phyloP scores from a whole-genome alignment of 1,284 basidiomycete genomes.

The Malassezia sympodialis region DNA sequence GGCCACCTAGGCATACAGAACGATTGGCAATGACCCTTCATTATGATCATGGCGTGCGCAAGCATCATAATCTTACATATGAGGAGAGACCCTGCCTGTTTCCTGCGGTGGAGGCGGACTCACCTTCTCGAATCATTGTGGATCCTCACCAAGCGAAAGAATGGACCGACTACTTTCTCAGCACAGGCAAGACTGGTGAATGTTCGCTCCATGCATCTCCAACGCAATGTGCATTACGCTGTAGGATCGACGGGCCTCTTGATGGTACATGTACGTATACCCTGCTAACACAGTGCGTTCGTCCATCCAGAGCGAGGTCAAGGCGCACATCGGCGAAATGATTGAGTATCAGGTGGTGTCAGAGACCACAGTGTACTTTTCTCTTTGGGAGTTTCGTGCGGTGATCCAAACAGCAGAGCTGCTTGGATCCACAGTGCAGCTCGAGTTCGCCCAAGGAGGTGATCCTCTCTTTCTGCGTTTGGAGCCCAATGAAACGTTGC shows the following conservation, averaged over 20 bases:
- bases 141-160: constrained; percentile 20
- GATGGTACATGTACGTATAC: constrained; percentile 3
- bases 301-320: constrained; percentile 27
- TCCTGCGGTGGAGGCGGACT: constrained; percentile 24
- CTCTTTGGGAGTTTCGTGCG: constrained; percentile 32
- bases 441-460: constrained; percentile 27
- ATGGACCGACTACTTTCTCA: constrained; percentile 33
- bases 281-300: constrained; percentile 5
- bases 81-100: constrained; percentile 24
- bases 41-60: constrained; percentile 20
- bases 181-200: constrained; percentile 23
- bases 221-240: constrained; percentile 18
- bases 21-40: constrained; percentile 1
- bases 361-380: constrained; percentile 22
- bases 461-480: constrained; percentile 31
- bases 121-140: constrained; percentile 23
- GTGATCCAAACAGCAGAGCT: constrained; percentile 23
- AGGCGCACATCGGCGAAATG: constrained; percentile 23
- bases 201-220: constrained; percentile 23
- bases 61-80: constrained; percentile 33
- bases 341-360: constrained; percentile 20
- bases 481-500: constrained; percentile 12
- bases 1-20: neutral
- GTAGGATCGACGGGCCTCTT: constrained; percentile 15
- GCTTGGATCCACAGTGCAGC: constrained; percentile 15